Conservation (phyloP, 306 rosid genomes). For the Inga leiocalycina region DNA sequence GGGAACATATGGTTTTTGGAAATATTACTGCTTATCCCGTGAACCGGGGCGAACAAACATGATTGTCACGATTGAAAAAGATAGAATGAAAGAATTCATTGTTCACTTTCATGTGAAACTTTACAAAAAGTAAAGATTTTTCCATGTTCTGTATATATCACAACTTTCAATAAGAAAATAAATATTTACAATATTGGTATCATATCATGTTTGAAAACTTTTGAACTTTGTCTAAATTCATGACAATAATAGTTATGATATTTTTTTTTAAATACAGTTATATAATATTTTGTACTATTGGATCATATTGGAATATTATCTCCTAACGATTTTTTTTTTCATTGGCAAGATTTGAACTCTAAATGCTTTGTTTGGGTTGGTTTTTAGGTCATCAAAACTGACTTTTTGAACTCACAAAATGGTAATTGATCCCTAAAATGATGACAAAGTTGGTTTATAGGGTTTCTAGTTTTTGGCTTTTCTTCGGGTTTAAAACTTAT, state of each 20-base stretch:
- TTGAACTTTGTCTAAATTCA: slow-evolving; percentile 3
- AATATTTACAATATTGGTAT: not conserved
- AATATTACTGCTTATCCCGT: slow-evolving; percentile 43
- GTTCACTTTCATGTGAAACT: not conserved
- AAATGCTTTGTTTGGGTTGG: not conserved
- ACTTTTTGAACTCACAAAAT: too few species aligned
- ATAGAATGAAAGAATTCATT: not conserved
- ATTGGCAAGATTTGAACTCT: not conserved
- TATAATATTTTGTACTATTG: too few species aligned
- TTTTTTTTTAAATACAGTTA: too few species aligned
- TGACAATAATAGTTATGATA: not conserved
- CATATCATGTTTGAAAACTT: slow-evolving; percentile 19
- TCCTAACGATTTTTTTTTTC: not conserved
- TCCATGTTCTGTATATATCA: not conserved
- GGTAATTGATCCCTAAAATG: too few species aligned
- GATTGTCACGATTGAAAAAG: slow-evolving; percentile 1
- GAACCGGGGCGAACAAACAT: slow-evolving; percentile 23
- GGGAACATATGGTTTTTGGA: slow-evolving; percentile 8
- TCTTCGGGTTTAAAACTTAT: too few species aligned
- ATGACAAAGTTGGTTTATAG: too few species aligned
- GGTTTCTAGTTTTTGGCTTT: too few species aligned
- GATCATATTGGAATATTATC: too few species aligned
- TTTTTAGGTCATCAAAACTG: too few species aligned
- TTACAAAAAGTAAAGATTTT: slow-evolving; percentile 13
- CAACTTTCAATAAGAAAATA: not conserved